A percentile compares a stretch with the other conserved stretches of the same genome.
phyloP scores from a whole-genome alignment of 768 basidiomycete genomes.

The Collybiopsis luxurians region DNA sequence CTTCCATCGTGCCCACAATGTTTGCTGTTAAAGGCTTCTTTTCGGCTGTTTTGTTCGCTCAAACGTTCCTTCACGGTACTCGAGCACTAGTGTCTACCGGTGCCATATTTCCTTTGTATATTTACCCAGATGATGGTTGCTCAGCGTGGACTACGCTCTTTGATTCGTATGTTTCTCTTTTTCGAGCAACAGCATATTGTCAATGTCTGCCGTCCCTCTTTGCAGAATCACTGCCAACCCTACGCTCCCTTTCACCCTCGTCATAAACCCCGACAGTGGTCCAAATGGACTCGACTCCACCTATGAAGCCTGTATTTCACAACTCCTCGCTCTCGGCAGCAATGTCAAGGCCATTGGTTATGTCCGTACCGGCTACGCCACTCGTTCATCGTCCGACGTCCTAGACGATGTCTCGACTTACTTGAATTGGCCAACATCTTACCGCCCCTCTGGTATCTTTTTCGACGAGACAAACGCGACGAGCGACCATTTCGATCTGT shows the following conservation, averaged over 20 bases:
- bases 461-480: conserved; percentile 29
- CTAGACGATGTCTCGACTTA: conserved; percentile 28
- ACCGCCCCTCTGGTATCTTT: conserved; percentile 31
- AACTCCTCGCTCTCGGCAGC: conserved; percentile 11
- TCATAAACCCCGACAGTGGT: conserved; percentile 30
- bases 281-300: conserved; percentile 20
- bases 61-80: background rate
- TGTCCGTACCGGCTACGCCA: conserved; percentile 24
- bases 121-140: conserved; percentile 24
- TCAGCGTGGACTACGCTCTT: conserved; percentile 23
- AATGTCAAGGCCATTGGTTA: conserved; percentile 32
- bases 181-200: conserved; percentile 11
- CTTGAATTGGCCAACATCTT: conserved; percentile 21
- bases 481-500: conserved; percentile 16
- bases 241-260: conserved; percentile 23
- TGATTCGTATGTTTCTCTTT: too few relatives aligned
- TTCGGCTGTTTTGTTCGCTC: too few relatives aligned
- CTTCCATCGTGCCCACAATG: too few relatives aligned
- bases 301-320: conserved; percentile 26
- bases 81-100: conserved; percentile 20
- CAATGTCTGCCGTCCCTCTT: conserved; percentile 7
- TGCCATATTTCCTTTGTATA: conserved; percentile 29
- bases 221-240: conserved; percentile 24
- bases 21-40: too few relatives aligned
- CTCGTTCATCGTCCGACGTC: conserved; percentile 18